Evolutionary conservation across 164 flowering plant species (phyloP), one percentile per base, ranked within the genome.

Genomic region (Euptelea pleiosperma): DNA sequence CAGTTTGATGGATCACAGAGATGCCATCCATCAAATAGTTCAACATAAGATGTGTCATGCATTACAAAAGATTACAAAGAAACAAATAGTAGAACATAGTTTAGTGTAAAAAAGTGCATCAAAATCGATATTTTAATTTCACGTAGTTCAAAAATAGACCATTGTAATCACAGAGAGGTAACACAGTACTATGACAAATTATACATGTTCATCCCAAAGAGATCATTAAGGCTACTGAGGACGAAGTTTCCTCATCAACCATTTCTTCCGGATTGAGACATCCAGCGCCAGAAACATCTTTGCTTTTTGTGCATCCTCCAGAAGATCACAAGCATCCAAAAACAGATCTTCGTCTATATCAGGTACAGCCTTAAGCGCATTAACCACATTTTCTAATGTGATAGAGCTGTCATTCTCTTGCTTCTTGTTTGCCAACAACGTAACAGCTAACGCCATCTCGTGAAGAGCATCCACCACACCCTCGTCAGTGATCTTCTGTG

Each of bases 171-270:
- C n/a, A n/a, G n/a, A n/a, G n/a, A n/a, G n/a, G n/a, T n/a, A n/a
- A n/a, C n/a, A n/a, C n/a, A n/a, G n/a, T n/a, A n/a, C n/a, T n/a
- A n/a, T n/a, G n/a, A n/a, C n/a, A n/a, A n/a, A n/a, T n/a, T n/a
- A n/a, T n/a, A n/a, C n/a, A n/a, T n/a, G n/a, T n/a, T n/a, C n/a
- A n/a, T n/a, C n/a, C n/a, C n/a, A n/a, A n/a, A n/a, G n/a, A n/a
- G n/a, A n/a, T n/a, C n/a, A n/a, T n/a, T n/a, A n/a, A 39, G 58
- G 35, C 45, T 34, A 22, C 55, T 11, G 16, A 4, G 59, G 66
- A 5, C 66, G 34, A 53, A 62, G 60, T 47, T 53, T 62, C 52
- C 49, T 53, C 58, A 53, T 54, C 53, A 62, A 62, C 66, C 66
- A 62, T 37, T 46, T 62, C 55, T 51, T 51, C 16, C 59, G 26